Conservation (phyloP, 2,329 filamentous ascomycete species). For the Epichloe hybrida region DNA sequence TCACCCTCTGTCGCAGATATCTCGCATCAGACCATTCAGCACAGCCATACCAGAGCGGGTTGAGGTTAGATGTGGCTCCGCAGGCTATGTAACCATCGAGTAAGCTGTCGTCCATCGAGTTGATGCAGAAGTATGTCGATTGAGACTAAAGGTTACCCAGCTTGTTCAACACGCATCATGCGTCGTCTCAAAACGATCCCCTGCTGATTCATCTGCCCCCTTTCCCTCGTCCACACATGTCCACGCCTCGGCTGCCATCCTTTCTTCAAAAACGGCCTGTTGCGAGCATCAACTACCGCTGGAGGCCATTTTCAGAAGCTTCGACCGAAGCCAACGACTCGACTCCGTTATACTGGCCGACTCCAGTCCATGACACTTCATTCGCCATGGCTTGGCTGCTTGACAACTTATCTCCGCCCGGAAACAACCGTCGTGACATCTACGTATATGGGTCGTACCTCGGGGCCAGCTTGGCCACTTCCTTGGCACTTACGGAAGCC, state of each 20-base stretch:
- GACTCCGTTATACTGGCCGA: conserved; percentile 34
- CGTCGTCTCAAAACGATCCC: conserved; percentile 21
- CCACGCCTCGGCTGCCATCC: conserved; percentile 20
- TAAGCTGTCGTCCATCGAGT: conserved; percentile 17
- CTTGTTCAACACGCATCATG: conserved; percentile 32
- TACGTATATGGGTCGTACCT: conserved; percentile 43
- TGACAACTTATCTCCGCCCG: conserved; percentile 27
- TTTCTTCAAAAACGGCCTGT: conserved; percentile 32
- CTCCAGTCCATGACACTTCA: conserved; percentile 41
- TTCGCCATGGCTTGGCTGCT: conserved; percentile 41
- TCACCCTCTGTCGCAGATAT: background rate
- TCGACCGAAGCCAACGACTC: conserved; percentile 3
- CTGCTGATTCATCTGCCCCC: conserved; percentile 44
- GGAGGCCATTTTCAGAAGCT: conserved; percentile 22
- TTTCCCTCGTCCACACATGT: conserved; percentile 20
- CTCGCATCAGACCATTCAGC: conserved; percentile 4
- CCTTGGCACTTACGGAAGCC: conserved; percentile 44
- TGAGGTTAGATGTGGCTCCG: conserved; percentile 32
- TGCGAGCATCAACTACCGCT: conserved; percentile 47
- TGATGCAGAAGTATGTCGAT: background rate
- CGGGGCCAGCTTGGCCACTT: conserved; percentile 41
- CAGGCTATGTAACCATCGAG: conserved; percentile 38
- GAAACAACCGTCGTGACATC: conserved; percentile 21
- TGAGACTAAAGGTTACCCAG: background rate
- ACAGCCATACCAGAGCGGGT: conserved; percentile 23